Base-by-base conservation (phyloP, 371 early-diverging fungal species). In the Syncephalastrum contaminatum region DNA sequence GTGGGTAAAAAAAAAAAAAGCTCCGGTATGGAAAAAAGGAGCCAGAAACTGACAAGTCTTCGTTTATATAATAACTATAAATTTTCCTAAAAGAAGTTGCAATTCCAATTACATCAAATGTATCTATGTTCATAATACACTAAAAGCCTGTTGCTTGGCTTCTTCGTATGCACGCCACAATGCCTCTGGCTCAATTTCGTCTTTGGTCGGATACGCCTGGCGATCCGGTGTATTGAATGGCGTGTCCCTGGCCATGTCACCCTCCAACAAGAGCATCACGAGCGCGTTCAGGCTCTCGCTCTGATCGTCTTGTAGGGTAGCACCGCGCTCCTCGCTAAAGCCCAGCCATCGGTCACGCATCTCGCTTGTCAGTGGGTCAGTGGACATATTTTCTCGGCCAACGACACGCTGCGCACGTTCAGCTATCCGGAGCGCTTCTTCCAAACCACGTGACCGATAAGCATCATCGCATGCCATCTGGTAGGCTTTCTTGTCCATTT, bases 251-350 rank as follows among this genome's bases (percentile, higher is more conserved):
- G 22, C n/a, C 3, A 48, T 50, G 55, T 70, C 67, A 14, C 69
- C 70, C 46, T 79, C 75, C 6, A 79, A 43, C 36, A 63, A 73
- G 2, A 59, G 62, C 70, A 73, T 70, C 10, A 79, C 59, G 12
- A 79, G 42, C 7, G 53, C 54, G 51, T 73, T 75, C 12, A 79
- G 54, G 12, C 75, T 41, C 2, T 69, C 59, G 2, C 56, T 64
- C 42, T 79, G 70, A n/a, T 25, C 18, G 1, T 55, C 57, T 15
- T 64, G 59, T 3, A 78, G 53, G 13, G 49, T 45, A 0, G 49
- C 19, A 18, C 58, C 59, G 43, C 44, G 42, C 16, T 62, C 45
- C 20, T 73, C 77, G n/a, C 70, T 59, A 55, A 69, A 72, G 1
- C 54, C 54, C 10, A 73, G 57, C 80, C 80, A 79, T 22, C 51